phyloP scores from a whole-genome alignment of 345 rosid species.

The Dipteronia dyeriana region DNA sequence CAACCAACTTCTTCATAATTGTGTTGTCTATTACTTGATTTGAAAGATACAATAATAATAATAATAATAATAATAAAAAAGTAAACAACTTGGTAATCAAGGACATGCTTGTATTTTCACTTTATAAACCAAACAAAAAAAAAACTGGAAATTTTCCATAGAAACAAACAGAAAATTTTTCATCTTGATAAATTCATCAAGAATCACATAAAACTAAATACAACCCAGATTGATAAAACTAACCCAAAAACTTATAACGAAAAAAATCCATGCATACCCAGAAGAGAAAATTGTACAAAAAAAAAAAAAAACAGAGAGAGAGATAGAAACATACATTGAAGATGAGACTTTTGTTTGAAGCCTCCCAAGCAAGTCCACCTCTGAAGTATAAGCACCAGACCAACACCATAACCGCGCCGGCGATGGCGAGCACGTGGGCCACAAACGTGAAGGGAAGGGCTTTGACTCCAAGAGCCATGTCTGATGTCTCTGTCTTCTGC shows the following conservation, averaged over 20 bases:
- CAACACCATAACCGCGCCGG: slow-evolving; percentile 63
- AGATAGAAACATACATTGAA: slow-evolving; percentile 61
- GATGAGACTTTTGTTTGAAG: slow-evolving; percentile 79
- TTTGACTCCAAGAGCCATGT: slow-evolving; percentile 51
- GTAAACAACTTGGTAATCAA: not conserved
- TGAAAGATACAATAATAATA: not conserved
- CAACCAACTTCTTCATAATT: not conserved
- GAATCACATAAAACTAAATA: slow-evolving; percentile 1
- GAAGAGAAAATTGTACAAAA: not conserved
- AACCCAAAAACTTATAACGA: not conserved
- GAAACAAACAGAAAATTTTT: not conserved
- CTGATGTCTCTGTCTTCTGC: slow-evolving; percentile 26
- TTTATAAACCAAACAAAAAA: not conserved
- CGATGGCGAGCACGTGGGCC: slow-evolving; percentile 62
- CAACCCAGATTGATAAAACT: not conserved
- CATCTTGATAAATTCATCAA: slow-evolving; percentile 3
- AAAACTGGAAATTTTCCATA: not conserved
- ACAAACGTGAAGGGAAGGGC: slow-evolving; percentile 61
- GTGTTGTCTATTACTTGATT: not conserved
- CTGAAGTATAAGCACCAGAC: slow-evolving; percentile 74
- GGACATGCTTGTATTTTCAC: not conserved
- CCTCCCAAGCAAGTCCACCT: slow-evolving; percentile 96
- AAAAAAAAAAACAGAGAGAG: not conserved
- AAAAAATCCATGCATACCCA: not conserved
- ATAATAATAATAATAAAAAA: not conserved